phyloP scores from a whole-genome alignment of 1,284 basidiomycete species.

The Irpex rosettiformis region DNA sequence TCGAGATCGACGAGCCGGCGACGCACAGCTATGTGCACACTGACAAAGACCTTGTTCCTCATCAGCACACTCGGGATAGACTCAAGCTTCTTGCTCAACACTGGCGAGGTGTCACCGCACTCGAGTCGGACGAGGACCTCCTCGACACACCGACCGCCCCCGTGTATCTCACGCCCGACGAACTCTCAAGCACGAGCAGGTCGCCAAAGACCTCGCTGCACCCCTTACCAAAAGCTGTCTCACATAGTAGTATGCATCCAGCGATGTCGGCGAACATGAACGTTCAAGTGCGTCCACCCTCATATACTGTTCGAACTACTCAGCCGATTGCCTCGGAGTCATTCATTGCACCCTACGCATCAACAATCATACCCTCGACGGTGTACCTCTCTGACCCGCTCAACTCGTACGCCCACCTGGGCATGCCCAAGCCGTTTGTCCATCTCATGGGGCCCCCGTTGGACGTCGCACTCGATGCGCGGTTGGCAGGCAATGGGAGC shows the following conservation, averaged over 20 bases:
- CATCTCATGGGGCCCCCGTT: conserved; percentile 80
- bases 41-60: conserved; percentile 47
- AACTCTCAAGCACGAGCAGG: conserved; percentile 15
- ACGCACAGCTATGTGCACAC: conserved; percentile 38
- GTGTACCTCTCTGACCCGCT: conserved; percentile 63
- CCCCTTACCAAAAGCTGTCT: too few relatives aligned
- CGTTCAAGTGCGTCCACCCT: conserved; percentile 43
- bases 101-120: conserved; percentile 69
- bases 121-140: conserved; percentile 25
- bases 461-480: conserved; percentile 78
- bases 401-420: conserved; percentile 68
- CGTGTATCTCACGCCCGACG: conserved; percentile 29
- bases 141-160: conserved; percentile 24
- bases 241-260: conserved; percentile 32
- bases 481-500: conserved; percentile 73
- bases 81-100: conserved; percentile 57
- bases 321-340: conserved; percentile 42
- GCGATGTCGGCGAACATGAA: conserved; percentile 34
- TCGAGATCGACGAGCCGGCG: conserved; percentile 47
- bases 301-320: conserved; percentile 47
- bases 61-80: conserved; percentile 46
- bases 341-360: conserved; percentile 55
- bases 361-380: conserved; percentile 56
- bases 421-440: conserved; percentile 76
- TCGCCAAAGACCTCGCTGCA: conserved; percentile 30